These are phyloP conservation scores for Phytophthora tentaculata DNA, from an alignment of 352 stramenopile genomes.

Conservation along the genomic window DNA sequence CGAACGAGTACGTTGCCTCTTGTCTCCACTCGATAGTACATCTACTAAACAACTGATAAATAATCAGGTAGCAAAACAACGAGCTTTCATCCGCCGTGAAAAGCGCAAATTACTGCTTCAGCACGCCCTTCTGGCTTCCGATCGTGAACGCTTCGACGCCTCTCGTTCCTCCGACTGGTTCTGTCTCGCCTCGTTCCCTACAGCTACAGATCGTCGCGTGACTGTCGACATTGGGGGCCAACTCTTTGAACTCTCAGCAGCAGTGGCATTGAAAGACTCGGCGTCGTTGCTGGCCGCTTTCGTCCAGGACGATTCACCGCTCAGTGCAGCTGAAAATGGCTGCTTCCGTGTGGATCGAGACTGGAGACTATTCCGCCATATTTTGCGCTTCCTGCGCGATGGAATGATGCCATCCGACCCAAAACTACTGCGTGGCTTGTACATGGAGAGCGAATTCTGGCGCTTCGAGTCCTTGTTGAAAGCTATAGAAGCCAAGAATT, in stretches of 20 bases:
- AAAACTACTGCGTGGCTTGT: slow-evolving; percentile 70
- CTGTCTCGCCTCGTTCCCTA: slow-evolving; percentile 59
- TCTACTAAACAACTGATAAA: not conserved
- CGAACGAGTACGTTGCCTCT: slow-evolving; percentile 46
- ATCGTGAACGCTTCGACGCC: slow-evolving; percentile 76
- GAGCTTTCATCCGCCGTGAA: slow-evolving; percentile 82
- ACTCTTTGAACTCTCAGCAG: slow-evolving; percentile 71
- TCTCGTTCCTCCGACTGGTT: slow-evolving; percentile 82
- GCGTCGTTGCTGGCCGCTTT: slow-evolving; percentile 73
- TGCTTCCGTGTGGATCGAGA: slow-evolving; percentile 81
- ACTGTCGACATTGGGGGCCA: slow-evolving; percentile 74
- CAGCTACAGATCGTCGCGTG: slow-evolving; percentile 49
- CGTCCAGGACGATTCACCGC: slow-evolving; percentile 65
- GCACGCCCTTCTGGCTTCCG: slow-evolving; percentile 74
- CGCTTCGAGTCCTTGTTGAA: slow-evolving; percentile 78
- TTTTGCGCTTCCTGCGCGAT: slow-evolving; percentile 84
- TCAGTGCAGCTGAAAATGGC: slow-evolving; percentile 59
- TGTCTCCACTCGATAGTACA: not conserved
- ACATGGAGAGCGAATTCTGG: slow-evolving; percentile 87
- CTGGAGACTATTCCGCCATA: slow-evolving; percentile 80
- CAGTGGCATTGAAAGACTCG: slow-evolving; percentile 57
- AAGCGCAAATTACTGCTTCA: slow-evolving; percentile 79
- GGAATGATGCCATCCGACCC: slow-evolving; percentile 68
- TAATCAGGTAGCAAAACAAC: slow-evolving; percentile 68
- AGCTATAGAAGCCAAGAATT: slow-evolving; percentile 78